Base-by-base conservation (phyloP, 2,329 filamentous ascomycete species). In the Epichloe baconii region DNA sequence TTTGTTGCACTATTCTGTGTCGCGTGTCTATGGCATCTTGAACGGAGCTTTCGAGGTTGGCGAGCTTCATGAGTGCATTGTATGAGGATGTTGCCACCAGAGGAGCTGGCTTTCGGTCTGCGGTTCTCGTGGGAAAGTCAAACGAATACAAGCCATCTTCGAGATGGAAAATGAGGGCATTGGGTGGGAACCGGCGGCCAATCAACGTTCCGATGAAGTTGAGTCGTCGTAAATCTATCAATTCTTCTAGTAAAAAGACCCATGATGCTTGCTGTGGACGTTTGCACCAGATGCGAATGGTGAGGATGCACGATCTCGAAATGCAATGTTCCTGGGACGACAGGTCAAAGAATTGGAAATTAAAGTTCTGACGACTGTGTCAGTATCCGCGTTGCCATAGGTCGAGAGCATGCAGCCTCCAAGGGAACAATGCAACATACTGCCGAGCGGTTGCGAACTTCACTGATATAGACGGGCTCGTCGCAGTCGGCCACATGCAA, bases 391-490 rank as follows among this genome's bases (percentile, higher is more conserved):
- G 7, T 34, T 34, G 23, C 4, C 6, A 19, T 7, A 8, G 8
- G 23, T 10, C 3, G 19, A 19, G 38, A 23, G 19, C 12, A 26
- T 2, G 26, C 19, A 17, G 7, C 17, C 45, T 23, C 45, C 6
- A 8, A 8, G 8, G 10, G 12, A 31, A 4, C 3, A 43, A 23
- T 42, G 46, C 43, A 12, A 51, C 65, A 54, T 67, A 79, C 76
- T 68, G 88, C 89, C n/a, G 86, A 82, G 61, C 82, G 81, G 58
- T 85, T 78, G 31, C 83, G 78, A 21, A 85, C 74, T 68, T 97
- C 91, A 62, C 89, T 95, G 59, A 95, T 79, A 65, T 96, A 96
- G n/a, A 96, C 70, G 0, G 91, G 89, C 15, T 88, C 83, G 45
- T 75, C 68, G 48, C 80, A 68, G 3, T 70, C 78, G 1, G 78